Percentiles rank a stretch among this genome's conserved stretches.
Evolutionary conservation across 768 basidiomycete species (phyloP).

Genomic region (Boletus reticuloceps): DNA sequence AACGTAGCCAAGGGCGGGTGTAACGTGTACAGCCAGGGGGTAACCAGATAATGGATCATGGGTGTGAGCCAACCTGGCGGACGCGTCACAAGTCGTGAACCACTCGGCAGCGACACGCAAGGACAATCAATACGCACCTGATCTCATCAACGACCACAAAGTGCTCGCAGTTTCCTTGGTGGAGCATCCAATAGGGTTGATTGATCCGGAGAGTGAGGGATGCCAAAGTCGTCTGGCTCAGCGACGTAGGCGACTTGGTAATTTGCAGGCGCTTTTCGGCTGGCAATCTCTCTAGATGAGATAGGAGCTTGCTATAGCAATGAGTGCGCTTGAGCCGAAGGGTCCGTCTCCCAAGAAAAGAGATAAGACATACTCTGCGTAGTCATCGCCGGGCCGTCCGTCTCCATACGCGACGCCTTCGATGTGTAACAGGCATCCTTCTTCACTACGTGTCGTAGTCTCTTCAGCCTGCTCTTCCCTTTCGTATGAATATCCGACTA

Average conservation of each 20-base stretch:
- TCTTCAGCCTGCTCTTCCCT: conserved; percentile 6
- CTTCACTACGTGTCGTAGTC: conserved; percentile 7
- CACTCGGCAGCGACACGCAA: not conserved
- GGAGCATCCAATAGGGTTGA: conserved; percentile 80
- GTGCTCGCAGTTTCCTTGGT: conserved; percentile 81
- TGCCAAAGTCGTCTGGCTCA: conserved; percentile 48
- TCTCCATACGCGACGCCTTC: conserved; percentile 62
- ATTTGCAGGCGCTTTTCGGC: conserved; percentile 32
- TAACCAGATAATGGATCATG: conserved; percentile 58
- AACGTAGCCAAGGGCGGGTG: conserved; percentile 56
- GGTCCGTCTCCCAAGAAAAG: not conserved
- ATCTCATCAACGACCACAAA: conserved; percentile 72
- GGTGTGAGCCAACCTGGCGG: conserved; percentile 52
- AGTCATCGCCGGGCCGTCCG: conserved; percentile 46
- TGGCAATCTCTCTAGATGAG: conserved; percentile 34
- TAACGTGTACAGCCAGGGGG: conserved; percentile 65
- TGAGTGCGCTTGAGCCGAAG: not conserved
- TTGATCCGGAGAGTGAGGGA: conserved; percentile 61
- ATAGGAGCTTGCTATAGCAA: conserved; percentile 44
- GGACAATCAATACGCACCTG: conserved; percentile 40
- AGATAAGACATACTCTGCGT: conserved; percentile 47
- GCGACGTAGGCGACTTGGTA: conserved; percentile 39
- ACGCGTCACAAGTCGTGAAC: conserved; percentile 4
- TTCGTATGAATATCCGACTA: conserved; percentile 33
- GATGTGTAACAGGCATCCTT: conserved; percentile 56